phyloP scores from a whole-genome alignment of 164 flowering plant genomes.

The Vitis vinifera region DNA sequence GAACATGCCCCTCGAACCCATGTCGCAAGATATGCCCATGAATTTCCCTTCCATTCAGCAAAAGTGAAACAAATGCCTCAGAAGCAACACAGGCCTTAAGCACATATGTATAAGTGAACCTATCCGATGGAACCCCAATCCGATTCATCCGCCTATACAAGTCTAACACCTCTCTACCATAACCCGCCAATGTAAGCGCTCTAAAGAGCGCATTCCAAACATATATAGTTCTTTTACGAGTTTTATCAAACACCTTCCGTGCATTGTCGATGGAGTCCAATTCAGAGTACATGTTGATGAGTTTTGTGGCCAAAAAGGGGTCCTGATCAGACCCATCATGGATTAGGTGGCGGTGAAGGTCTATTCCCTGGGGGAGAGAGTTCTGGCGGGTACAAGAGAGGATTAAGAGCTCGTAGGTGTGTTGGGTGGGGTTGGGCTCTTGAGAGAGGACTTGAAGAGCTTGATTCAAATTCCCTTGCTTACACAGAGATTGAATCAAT shows the following conservation, averaged over 20 bases:
- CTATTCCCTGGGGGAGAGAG: conserved; percentile 45
- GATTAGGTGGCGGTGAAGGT: conserved; percentile 54
- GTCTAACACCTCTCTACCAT: conserved; percentile 51
- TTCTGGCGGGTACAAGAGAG: conserved; percentile 43
- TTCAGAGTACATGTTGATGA: conserved; percentile 63
- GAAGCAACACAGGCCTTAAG: conserved; percentile 82
- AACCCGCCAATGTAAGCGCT: conserved; percentile 64
- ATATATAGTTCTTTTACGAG: conserved; percentile 49
- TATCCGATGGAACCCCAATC: conserved; percentile 48
- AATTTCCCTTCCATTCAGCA: conserved; percentile 61
- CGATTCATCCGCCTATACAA: conserved; percentile 57
- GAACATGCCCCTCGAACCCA: conserved; percentile 59
- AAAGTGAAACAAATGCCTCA: conserved; percentile 21
- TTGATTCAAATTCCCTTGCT: conserved; percentile 52
- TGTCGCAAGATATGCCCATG: conserved; percentile 68
- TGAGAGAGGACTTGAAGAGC: conserved; percentile 60
- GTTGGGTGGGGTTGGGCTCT: conserved; percentile 69
- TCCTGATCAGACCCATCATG: conserved; percentile 68
- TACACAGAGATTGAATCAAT: conserved; percentile 59
- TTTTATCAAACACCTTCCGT: conserved; percentile 74
- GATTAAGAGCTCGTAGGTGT: conserved; percentile 71
- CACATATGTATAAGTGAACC: conserved; percentile 75
- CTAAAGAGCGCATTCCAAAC: conserved; percentile 82
- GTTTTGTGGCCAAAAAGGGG: conserved; percentile 82
- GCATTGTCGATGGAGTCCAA: conserved; percentile 52